Percentiles rank a stretch among this genome's conserved stretches.
phyloP scores from a whole-genome alignment of 148 eudicot genomes.

The Rhododendron ovatum region DNA sequence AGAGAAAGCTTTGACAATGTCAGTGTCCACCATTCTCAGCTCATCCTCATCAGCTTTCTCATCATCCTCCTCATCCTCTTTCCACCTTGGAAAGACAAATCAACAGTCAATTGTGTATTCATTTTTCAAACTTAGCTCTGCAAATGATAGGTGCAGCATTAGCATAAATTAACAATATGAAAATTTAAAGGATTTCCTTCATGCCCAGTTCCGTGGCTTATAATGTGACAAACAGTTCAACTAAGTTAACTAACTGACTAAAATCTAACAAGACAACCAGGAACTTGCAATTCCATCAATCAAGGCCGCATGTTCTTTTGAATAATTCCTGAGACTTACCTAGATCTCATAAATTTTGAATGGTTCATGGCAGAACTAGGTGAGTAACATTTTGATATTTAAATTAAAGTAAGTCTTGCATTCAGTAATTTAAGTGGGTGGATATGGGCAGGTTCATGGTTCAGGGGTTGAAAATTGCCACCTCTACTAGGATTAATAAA shows the following conservation, averaged over 20 bases:
- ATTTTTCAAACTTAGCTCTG: no score
- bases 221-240: background rate
- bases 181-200: no score
- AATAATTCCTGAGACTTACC: background rate
- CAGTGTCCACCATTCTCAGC: conserved; percentile 1
- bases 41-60: background rate
- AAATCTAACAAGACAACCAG: background rate
- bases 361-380: background rate
- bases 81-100: background rate
- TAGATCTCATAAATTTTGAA: background rate
- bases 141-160: no score
- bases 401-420: no score
- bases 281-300: background rate
- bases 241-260: background rate
- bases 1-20: conserved; percentile 18
- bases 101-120: no score
- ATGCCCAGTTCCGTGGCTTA: background rate
- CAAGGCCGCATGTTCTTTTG: background rate
- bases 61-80: background rate
- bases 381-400: background rate
- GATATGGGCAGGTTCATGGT: no score
- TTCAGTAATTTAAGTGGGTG: no score
- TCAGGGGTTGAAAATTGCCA: no score
- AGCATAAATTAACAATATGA: no score
- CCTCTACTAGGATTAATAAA: no score